Conservation (phyloP, 2,329 filamentous ascomycete genomes). For the Dothideomycetes sp. region DNA sequence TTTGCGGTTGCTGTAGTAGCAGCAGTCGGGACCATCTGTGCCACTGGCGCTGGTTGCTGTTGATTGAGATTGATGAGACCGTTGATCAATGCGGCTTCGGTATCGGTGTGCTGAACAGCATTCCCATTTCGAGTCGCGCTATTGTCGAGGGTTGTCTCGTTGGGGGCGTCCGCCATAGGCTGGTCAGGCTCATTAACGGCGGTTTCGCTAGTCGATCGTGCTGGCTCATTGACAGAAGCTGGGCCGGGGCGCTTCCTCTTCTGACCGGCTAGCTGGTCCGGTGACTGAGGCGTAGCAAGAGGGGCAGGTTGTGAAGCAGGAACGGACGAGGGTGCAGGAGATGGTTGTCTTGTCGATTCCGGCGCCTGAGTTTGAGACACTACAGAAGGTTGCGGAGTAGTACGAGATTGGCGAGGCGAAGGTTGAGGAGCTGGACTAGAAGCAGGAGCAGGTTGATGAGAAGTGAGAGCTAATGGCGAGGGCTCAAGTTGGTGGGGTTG, state of each 20-base stretch:
- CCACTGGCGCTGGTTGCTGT: conserved; percentile 6
- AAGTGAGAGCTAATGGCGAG: conserved; percentile 5
- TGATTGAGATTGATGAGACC: conserved; percentile 3
- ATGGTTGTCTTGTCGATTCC: background rate
- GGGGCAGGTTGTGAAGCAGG: background rate
- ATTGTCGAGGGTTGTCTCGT: background rate
- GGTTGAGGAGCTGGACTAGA: conserved; percentile 2
- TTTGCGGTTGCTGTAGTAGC: background rate
- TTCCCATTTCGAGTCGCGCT: background rate
- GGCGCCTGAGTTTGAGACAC: background rate
- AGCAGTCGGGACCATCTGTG: conserved; percentile 8
- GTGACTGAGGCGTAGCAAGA: background rate
- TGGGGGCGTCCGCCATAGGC: background rate
- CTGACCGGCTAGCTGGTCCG: conserved; percentile 8
- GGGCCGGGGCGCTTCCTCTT: conserved; percentile 9
- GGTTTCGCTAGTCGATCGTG: too few relatives aligned
- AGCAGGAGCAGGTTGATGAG: background rate
- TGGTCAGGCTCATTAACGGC: background rate
- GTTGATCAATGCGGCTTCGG: conserved; percentile 8
- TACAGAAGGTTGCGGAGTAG: background rate
- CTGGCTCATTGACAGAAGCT: too few relatives aligned
- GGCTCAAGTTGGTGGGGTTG: conserved; percentile 6
- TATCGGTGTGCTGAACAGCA: background rate
- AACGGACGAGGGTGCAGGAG: background rate
- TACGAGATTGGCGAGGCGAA: background rate